Base-by-base conservation (phyloP, 768 basidiomycete genomes). In the Erythrobasidium yunnanense region DNA sequence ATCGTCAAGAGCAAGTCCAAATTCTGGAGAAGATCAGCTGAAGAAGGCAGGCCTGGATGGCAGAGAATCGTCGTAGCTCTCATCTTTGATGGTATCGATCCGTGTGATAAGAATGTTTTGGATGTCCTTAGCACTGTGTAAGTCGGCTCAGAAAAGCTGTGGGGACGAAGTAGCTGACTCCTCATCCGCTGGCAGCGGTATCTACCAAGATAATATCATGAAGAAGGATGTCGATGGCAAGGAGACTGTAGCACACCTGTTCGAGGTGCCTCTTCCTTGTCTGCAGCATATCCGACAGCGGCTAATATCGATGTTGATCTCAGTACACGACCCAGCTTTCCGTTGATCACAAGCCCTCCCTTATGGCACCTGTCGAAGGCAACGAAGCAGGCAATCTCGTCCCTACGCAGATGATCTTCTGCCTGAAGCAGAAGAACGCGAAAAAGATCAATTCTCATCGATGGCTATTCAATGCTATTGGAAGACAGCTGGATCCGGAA, bases 321-420 rank as follows among this genome's bases (percentile, higher is more conserved):
- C 70, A 95, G 88, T 97, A 96, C 76, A 97, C 93, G 0, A 97
- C 92, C 0, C 92, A 95, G 76, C 81, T 99, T 22, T 95, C 91
- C 0, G 86, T 99, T 70, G 92, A 95, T 71, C 78, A 89, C 1
- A 85, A 85, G 1, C 92, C 92, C 0, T 87, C 88, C 72, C 81
- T 96, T 34, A 87, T 96, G 50, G 83, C 91, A 23, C 93, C 95
- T 34, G 87, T 89, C 73, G 46, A 66, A 33, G 82, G 83, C 13
- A 87, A 88, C 32, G 90, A 95, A 72, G 83, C 88, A 17, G 88
- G 90, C 78, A 96, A 96, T 76, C 77, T 96, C 34, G 88, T 92
- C 15, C 72, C 72, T 0, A 68, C 72, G 3, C 73, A 74, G 65
- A 71, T 73, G 55, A 85, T 99, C 27, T 78, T 80, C 68, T 79